Conservation (phyloP, 2,329 filamentous ascomycete species). For the Aspergillus viridinutans region DNA sequence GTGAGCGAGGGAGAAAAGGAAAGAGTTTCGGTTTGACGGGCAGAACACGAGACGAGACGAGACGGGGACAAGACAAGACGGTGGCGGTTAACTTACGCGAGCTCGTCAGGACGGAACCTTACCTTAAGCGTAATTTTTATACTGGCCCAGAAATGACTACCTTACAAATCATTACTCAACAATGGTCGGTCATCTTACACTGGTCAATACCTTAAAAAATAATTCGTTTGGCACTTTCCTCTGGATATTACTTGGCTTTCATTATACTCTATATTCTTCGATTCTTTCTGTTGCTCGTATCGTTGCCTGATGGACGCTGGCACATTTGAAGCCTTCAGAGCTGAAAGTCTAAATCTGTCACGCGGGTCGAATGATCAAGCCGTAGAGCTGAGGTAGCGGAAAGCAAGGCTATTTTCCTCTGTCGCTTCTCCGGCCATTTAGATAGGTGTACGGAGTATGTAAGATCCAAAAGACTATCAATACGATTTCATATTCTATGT, state of each 20-base stretch:
- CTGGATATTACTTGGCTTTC: background rate
- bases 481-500: background rate
- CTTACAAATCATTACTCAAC: background rate
- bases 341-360: constrained; percentile 9
- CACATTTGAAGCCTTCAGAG: background rate
- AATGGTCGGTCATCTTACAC: background rate
- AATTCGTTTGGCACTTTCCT: background rate
- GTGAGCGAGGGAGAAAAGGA: constrained; percentile 13
- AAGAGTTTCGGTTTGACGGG: constrained; percentile 9
- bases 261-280: background rate
- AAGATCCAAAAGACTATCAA: background rate
- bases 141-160: constrained; percentile 1
- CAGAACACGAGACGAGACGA: constrained; percentile 17
- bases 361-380: constrained; percentile 8
- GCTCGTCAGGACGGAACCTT: constrained; percentile 18
- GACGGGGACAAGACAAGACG: constrained; percentile 21
- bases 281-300: background rate
- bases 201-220: background rate
- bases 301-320: background rate
- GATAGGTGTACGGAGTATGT: too few relatives aligned
- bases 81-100: constrained; percentile 27
- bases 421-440: background rate
- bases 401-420: background rate
- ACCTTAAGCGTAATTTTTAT: constrained; percentile 20
- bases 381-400: constrained; percentile 1